Conservation (phyloP, 306 rosid genomes). For the Morella rubra region DNA sequence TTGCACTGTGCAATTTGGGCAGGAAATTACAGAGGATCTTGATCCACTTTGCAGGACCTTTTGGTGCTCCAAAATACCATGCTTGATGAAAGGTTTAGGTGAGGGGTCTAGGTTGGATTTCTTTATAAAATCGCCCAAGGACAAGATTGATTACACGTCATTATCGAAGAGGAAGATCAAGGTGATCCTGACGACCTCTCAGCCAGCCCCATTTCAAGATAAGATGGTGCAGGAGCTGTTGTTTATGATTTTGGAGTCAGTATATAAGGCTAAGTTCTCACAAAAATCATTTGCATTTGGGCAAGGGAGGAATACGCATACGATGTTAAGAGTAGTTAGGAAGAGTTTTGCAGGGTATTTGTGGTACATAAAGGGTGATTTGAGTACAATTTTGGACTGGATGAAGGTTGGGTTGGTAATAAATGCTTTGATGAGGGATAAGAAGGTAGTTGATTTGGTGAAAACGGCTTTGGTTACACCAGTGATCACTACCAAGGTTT, state of each 20-base stretch:
- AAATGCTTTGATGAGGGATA: constrained; percentile 84
- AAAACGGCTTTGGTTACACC: constrained; percentile 75
- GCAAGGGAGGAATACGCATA: constrained; percentile 77
- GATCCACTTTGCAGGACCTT: too few species aligned
- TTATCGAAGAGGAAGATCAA: constrained; percentile 76
- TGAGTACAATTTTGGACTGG: constrained; percentile 78
- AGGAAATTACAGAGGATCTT: too few species aligned
- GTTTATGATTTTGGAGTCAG: constrained; percentile 75
- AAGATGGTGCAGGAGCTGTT: constrained; percentile 81
- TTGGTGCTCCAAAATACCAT: constrained; percentile 82
- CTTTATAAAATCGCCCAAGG: constrained; percentile 63
- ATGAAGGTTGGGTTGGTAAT: constrained; percentile 73
- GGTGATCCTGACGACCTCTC: constrained; percentile 67
- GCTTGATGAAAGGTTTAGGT: constrained; percentile 68
- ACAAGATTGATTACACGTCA: constrained; percentile 69
- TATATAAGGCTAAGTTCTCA: constrained; percentile 78
- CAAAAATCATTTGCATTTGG: constrained; percentile 66
- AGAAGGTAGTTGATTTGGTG: constrained; percentile 69
- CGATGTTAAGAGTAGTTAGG: constrained; percentile 71
- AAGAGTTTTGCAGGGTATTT: constrained; percentile 82
- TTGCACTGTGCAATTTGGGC: too few species aligned
- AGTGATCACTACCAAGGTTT: constrained; percentile 51
- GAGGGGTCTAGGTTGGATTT: constrained; percentile 85
- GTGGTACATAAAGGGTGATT: constrained; percentile 88
- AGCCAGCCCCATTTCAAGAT: constrained; percentile 83